Conservation (phyloP, 140 eudicot species). For the Cichorium intybus region DNA sequence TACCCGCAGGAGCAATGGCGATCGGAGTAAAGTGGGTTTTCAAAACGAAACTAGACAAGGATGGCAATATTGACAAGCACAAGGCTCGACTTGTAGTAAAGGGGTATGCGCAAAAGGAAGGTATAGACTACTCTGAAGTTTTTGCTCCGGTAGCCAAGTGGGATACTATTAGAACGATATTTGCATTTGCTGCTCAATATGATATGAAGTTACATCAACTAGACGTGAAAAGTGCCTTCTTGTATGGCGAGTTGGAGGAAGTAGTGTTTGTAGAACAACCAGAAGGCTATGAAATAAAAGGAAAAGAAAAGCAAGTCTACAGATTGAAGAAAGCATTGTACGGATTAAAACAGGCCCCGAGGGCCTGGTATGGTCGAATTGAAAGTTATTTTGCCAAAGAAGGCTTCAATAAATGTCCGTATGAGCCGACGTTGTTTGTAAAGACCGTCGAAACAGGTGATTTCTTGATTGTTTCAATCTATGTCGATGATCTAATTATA, state of each 20-base stretch:
- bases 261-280: too few species aligned
- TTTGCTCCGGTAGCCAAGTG: too few species aligned
- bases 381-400: background rate
- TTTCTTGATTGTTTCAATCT: background rate
- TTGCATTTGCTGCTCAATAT: background rate
- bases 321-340: too few species aligned
- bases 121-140: too few species aligned
- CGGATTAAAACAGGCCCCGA: constrained; percentile 3
- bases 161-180: background rate
- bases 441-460: background rate
- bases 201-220: too few species aligned
- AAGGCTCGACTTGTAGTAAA: too few species aligned
- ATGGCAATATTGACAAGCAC: background rate
- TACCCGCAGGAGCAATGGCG: background rate
- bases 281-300: too few species aligned
- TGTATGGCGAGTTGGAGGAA: too few species aligned
- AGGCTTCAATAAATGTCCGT: background rate
- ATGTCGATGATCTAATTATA: background rate
- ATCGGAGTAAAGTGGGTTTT: background rate
- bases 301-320: too few species aligned
- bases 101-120: too few species aligned
- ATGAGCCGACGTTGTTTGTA: background rate
- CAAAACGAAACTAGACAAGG: too few species aligned
- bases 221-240: background rate
- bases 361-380: background rate